phyloP scores from a whole-genome alignment of 1,139 yeast genomes.

The Hemisphaericaspora xylofermentans region DNA sequence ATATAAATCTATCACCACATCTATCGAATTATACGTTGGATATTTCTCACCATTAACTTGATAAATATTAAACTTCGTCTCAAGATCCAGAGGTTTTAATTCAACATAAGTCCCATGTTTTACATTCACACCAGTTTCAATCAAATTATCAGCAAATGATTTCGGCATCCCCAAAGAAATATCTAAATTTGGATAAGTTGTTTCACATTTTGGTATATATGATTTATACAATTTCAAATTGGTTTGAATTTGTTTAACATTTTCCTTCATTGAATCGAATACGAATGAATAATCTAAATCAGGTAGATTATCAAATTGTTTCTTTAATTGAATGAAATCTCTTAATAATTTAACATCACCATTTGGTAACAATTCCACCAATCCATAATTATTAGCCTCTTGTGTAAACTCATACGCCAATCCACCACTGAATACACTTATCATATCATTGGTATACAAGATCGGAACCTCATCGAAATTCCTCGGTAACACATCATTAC shows the following conservation, averaged over 20 bases:
- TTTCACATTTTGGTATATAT: constrained; percentile 39
- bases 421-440: constrained; percentile 85
- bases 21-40: constrained; percentile 19
- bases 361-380: constrained; percentile 58
- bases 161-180: constrained; percentile 48
- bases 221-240: constrained; percentile 24
- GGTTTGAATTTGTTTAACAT: constrained; percentile 25
- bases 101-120: constrained; percentile 48
- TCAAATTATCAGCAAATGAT: constrained; percentile 41
- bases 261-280: constrained; percentile 25
- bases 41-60: constrained; percentile 37
- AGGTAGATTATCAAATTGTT: constrained; percentile 41
- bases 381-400: constrained; percentile 86
- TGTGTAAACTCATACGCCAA: constrained; percentile 88
- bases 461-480: constrained; percentile 74
- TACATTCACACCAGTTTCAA: constrained; percentile 47
- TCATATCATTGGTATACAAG: constrained; percentile 73
- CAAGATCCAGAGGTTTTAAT: constrained; percentile 39
- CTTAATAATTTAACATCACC: constrained; percentile 56
- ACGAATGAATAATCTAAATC: constrained; percentile 26
- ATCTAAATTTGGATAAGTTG: constrained; percentile 52
- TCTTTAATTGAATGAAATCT: constrained; percentile 55
- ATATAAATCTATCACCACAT: constrained; percentile 22
- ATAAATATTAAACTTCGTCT: constrained; percentile 35
- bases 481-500: constrained; percentile 82